phyloP scores from a whole-genome alignment of 192 early-diverging fungal genomes.

The Backusella tuberculispora region DNA sequence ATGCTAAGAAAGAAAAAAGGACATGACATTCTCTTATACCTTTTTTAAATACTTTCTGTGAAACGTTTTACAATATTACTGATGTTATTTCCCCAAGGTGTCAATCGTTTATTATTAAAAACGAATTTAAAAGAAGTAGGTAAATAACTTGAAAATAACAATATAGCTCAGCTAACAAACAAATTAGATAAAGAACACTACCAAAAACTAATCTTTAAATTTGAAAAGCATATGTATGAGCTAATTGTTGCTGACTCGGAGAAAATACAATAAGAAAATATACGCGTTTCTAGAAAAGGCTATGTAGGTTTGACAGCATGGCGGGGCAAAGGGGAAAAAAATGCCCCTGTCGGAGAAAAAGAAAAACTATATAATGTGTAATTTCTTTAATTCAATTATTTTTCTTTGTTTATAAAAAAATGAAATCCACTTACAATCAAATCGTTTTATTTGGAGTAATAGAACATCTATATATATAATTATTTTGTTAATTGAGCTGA shows the following conservation, averaged over 20 bases:
- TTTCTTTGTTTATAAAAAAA: background rate
- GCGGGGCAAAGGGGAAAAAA: background rate
- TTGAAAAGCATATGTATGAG: background rate
- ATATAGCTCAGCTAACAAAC: no score
- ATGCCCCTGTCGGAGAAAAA: background rate
- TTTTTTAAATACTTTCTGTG: no score
- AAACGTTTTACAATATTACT: no score
- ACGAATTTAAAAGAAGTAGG: no score
- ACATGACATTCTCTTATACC: background rate
- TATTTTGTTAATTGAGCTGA: background rate
- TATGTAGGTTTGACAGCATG: background rate
- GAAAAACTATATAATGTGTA: background rate
- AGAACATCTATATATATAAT: background rate
- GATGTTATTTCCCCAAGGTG: no score
- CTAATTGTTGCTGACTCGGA: background rate
- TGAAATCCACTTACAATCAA: slow-evolving; percentile 23
- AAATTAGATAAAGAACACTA: no score
- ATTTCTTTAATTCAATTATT: background rate
- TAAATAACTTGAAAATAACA: no score
- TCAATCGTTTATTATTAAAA: no score
- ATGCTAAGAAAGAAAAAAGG: background rate
- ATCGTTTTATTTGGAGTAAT: slow-evolving; percentile 38
- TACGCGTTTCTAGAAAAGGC: slow-evolving; percentile 1
- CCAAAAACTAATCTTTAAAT: background rate
- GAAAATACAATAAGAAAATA: background rate